These are phyloP conservation scores for Discostella pseudostelligera DNA, from an alignment of 108 stramenopile genomes.

Conservation along the genomic window DNA sequence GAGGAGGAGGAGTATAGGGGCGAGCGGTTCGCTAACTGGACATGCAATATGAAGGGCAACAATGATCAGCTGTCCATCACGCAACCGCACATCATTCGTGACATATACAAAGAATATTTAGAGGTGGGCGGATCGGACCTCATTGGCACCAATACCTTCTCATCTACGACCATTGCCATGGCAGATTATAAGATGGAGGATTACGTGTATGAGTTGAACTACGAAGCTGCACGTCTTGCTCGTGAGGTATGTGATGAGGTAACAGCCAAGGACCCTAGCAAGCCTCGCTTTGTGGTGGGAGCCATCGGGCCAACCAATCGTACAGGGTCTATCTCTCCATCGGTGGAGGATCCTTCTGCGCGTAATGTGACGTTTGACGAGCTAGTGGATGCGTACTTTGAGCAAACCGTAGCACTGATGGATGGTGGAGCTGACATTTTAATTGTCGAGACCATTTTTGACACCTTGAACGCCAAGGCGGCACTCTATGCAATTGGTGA, in stretches of 20 bases:
- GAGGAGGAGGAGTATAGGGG: conserved; percentile 97
- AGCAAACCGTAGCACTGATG: conserved; percentile 92
- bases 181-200: conserved; percentile 98
- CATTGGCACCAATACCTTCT: conserved; percentile 99
- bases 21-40: conserved; percentile 93
- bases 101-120: conserved; percentile 93
- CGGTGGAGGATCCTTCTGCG: conserved; percentile 92
- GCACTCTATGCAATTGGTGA: conserved; percentile 93
- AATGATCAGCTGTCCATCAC: conserved; percentile 97
- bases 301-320: conserved; percentile 98
- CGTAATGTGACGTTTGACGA: conserved; percentile 98
- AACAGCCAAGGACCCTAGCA: conserved; percentile 90
- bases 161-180: conserved; percentile 97
- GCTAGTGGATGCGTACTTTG: conserved; percentile 95
- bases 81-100: conserved; percentile 93
- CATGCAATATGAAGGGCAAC: conserved; percentile 94
- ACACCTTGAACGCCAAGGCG: conserved; percentile 98
- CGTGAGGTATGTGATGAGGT: conserved; percentile 96
- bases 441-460: conserved; percentile 99
- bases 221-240: conserved; percentile 88
- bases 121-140: conserved; percentile 90
- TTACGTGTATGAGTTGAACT: conserved; percentile 95
- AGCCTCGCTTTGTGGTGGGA: conserved; percentile 97
- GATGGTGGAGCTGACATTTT: conserved; percentile 96
- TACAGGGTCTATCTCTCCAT: conserved; percentile 95